These are phyloP conservation scores for Magnusiomyces starmeri DNA, from an alignment of 1,139 yeast genomes.

Conservation along the genomic window DNA sequence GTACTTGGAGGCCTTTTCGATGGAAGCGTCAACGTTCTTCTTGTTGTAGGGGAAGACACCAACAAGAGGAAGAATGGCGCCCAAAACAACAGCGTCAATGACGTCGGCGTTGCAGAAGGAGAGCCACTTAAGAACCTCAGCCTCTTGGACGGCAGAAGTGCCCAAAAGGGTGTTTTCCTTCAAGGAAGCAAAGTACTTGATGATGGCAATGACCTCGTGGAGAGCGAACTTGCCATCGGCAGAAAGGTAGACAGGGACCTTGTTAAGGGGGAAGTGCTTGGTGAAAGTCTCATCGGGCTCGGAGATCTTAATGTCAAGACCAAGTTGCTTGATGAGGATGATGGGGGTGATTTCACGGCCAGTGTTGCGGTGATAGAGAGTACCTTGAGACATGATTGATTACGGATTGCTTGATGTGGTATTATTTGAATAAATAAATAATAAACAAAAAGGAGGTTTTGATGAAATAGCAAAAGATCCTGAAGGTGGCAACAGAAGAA, in stretches of 20 bases:
- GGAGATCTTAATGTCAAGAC: constrained; percentile 60
- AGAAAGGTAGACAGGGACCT: constrained; percentile 73
- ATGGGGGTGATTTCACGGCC: constrained; percentile 22
- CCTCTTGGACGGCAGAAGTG: constrained; percentile 57
- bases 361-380: constrained; percentile 23
- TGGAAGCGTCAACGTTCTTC: constrained; percentile 58
- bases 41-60: constrained; percentile 69
- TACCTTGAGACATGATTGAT: constrained; percentile 33
- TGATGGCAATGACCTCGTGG: constrained; percentile 72
- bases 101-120: constrained; percentile 75
- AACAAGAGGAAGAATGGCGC: constrained; percentile 38
- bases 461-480: background rate
- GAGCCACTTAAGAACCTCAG: constrained; percentile 70
- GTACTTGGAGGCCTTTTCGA: constrained; percentile 38
- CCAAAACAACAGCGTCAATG: constrained; percentile 39
- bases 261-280: constrained; percentile 60
- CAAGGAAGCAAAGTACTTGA: constrained; percentile 35
- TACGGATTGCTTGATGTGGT: background rate
- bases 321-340: constrained; percentile 62
- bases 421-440: background rate
- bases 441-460: background rate
- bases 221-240: constrained; percentile 66
- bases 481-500: background rate
- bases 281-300: constrained; percentile 41
- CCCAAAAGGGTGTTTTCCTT: constrained; percentile 47